Percentiles rank a stretch among this genome's conserved stretches.
These are phyloP conservation scores for Fraxinus floribunda DNA, from an alignment of 305 asterid species.

Conservation along the genomic window DNA sequence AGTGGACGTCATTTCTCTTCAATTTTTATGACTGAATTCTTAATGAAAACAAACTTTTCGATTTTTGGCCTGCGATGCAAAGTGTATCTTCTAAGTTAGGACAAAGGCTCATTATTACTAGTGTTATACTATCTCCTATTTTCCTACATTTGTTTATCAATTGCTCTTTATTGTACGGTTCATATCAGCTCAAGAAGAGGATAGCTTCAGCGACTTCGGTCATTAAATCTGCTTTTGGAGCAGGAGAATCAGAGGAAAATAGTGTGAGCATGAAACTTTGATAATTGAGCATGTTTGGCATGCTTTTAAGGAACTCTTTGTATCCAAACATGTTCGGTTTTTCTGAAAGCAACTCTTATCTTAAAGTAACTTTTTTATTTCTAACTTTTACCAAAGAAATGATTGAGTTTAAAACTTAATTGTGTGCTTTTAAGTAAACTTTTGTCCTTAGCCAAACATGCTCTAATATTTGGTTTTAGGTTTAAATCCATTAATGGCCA, in stretches of 20 bases:
- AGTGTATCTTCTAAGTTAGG: not conserved
- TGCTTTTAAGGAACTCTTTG: not conserved
- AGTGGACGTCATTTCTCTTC: not conserved
- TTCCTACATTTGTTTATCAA: not conserved
- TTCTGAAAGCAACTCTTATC: not conserved
- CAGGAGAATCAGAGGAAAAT: conserved; percentile 51
- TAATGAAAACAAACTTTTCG: not conserved
- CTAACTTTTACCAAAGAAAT: not conserved
- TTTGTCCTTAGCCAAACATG: not conserved
- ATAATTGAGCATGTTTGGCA: not conserved
- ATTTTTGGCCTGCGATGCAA: not conserved
- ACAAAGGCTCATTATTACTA: not conserved
- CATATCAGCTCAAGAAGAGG: conserved; percentile 61
- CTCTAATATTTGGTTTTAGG: not conserved
- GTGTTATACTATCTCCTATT: not conserved
- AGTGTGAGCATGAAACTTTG: conserved; percentile 39
- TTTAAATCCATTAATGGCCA: too few species aligned
- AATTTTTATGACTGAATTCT: not conserved
- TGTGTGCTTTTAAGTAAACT: too few species aligned
- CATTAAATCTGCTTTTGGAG: conserved; percentile 57
- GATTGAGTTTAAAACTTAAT: not conserved
- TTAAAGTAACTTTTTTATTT: not conserved
- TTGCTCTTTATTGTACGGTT: conserved; percentile 7
- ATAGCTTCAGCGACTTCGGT: conserved; percentile 71
- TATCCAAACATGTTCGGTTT: not conserved